Evolutionary conservation across 345 rosid genomes (phyloP).

Genomic region (Ceriops zippeliana): DNA sequence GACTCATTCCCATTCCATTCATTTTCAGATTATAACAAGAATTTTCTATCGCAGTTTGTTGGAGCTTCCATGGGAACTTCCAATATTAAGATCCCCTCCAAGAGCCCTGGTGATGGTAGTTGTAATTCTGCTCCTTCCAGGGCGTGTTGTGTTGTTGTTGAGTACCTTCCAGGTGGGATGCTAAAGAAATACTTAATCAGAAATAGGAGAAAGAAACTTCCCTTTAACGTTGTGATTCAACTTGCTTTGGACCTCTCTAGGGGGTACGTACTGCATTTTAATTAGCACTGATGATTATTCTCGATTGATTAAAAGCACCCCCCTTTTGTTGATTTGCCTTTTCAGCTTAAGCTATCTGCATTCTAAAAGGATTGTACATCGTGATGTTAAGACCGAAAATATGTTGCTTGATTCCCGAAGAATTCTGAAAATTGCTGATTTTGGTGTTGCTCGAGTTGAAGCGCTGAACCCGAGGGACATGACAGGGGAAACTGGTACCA

Average conservation of each 20-base stretch:
- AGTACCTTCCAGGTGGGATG: slow-evolving; percentile 36
- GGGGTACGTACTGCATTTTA: slow-evolving; percentile 27
- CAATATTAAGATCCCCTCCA: slow-evolving; percentile 27
- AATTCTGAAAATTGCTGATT: slow-evolving; percentile 34
- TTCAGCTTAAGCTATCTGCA: slow-evolving; percentile 37
- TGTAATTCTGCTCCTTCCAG: slow-evolving; percentile 22
- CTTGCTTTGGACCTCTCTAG: slow-evolving; percentile 37
- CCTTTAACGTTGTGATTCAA: slow-evolving; percentile 34
- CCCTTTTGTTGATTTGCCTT: slow-evolving; percentile 1
- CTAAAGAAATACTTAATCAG: slow-evolving; percentile 33
- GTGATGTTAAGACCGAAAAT: slow-evolving; percentile 35
- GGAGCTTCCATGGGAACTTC: slow-evolving; percentile 42
- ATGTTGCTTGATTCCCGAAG: slow-evolving; percentile 28
- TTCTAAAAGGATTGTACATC: slow-evolving; percentile 34
- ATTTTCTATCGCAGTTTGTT: slow-evolving; percentile 22
- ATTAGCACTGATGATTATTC: neutral
- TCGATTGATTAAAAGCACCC: neutral
- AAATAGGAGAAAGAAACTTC: slow-evolving; percentile 38
- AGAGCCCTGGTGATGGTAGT: slow-evolving; percentile 11
- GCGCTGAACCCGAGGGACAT: slow-evolving; percentile 37
- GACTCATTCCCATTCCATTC: neutral
- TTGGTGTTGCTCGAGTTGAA: slow-evolving; percentile 38
- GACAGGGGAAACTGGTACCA: slow-evolving; percentile 40
- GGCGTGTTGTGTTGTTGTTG: slow-evolving; percentile 36
- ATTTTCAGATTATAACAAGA: slow-evolving; percentile 3